Conservation (phyloP, 2,329 filamentous ascomycete species). For the Volutella citrinella region DNA sequence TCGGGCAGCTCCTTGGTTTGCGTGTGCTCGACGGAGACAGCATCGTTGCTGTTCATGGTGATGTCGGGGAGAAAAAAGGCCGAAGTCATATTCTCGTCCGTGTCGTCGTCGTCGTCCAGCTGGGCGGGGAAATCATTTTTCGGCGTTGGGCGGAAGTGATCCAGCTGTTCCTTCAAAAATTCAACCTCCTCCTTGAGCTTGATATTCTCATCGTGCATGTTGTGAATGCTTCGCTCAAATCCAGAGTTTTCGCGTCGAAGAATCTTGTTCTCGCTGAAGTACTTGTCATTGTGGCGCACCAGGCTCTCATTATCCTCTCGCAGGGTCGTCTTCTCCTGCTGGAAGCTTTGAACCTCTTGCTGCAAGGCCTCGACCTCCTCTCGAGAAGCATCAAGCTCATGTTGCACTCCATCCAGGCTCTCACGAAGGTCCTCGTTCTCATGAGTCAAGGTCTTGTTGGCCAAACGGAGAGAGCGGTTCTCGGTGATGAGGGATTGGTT, state of each 20-base stretch:
- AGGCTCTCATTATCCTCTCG: constrained; percentile 50
- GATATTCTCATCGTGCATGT: constrained; percentile 44
- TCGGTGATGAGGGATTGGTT: constrained; percentile 42
- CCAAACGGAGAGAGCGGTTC: constrained; percentile 42
- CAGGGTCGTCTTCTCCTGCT: constrained; percentile 43
- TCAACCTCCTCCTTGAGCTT: constrained; percentile 48
- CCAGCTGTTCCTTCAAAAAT: constrained; percentile 42
- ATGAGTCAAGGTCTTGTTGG: constrained; percentile 38
- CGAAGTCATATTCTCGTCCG: constrained; percentile 56
- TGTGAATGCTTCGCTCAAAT: constrained; percentile 44
- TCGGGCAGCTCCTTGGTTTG: constrained; percentile 31
- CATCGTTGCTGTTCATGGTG: constrained; percentile 45
- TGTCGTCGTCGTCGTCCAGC: constrained; percentile 35
- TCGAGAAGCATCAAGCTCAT: constrained; percentile 39
- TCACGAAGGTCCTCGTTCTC: constrained; percentile 44
- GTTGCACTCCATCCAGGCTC: constrained; percentile 37
- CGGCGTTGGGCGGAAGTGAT: constrained; percentile 37
- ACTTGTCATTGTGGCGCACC: constrained; percentile 53
- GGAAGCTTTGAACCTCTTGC: constrained; percentile 35
- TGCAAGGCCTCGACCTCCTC: constrained; percentile 40
- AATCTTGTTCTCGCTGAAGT: constrained; percentile 52
- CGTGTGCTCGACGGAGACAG: constrained; percentile 28
- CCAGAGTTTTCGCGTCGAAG: constrained; percentile 45
- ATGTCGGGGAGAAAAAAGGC: constrained; percentile 59
- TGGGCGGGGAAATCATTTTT: constrained; percentile 35